Evolutionary conservation across 1,284 basidiomycete genomes (phyloP).

Genomic region (Apiotrichum porosum): DNA sequence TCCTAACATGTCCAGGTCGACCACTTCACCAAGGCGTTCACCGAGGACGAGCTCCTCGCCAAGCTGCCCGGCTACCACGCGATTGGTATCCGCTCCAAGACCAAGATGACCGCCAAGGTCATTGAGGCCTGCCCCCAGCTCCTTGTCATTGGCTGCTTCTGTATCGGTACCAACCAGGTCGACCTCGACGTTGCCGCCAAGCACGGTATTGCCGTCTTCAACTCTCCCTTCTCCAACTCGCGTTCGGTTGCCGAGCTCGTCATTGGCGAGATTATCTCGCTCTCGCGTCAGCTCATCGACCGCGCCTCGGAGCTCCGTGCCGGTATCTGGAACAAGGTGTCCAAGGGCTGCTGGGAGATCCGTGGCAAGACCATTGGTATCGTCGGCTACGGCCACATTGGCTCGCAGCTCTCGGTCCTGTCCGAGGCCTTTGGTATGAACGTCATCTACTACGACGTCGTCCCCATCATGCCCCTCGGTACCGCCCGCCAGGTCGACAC

Average conservation of each 20-base stretch:
- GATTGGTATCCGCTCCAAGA: constrained; percentile 95
- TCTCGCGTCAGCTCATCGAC: constrained; percentile 92
- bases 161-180: constrained; percentile 99
- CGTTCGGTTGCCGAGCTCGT: constrained; percentile 98
- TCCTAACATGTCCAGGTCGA: constrained; percentile 62
- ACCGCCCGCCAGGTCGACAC: constrained; percentile 83
- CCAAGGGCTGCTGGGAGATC: constrained; percentile 96
- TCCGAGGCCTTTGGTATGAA: constrained; percentile 95
- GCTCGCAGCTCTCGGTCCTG: constrained; percentile 92
- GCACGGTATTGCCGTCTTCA: constrained; percentile 96
- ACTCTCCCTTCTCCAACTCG: constrained; percentile 99
- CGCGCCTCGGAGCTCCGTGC: constrained; percentile 79
- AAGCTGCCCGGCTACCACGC: constrained; percentile 87
- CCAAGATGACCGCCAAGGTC: constrained; percentile 86
- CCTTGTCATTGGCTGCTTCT: constrained; percentile 97
- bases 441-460: constrained; percentile 91
- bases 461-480: constrained; percentile 98
- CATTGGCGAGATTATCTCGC: constrained; percentile 85
- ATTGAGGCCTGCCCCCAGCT: constrained; percentile 85
- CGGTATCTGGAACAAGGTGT: constrained; percentile 98
- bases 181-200: constrained; percentile 78
- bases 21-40: constrained; percentile 78
- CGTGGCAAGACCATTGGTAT: constrained; percentile 98
- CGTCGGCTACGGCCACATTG: constrained; percentile 97
- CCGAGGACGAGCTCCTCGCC: constrained; percentile 84